Base-by-base conservation (phyloP, 805 yeast genomes). In the Ogataea trehaloabstinens region DNA sequence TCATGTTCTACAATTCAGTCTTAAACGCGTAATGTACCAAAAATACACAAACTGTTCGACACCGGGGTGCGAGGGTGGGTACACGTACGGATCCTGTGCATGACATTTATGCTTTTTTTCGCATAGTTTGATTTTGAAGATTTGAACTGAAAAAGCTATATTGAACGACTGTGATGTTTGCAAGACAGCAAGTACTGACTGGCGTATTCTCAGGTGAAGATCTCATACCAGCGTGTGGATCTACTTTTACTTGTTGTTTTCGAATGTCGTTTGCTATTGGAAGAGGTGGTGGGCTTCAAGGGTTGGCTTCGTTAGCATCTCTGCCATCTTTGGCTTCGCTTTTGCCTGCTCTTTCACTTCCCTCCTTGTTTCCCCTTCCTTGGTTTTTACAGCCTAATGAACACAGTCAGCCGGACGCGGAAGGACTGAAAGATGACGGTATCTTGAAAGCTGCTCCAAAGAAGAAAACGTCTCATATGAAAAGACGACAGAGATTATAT, bases 381-480 rank as follows among this genome's bases (percentile, higher is more conserved):
- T 38, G 48, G 10, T 36, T 49, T 6, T 44, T 46, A 10, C 44
- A 37, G 37, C 43, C 28, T 19, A 40, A 27, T 19, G 34, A 34
- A 28, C 28, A 19, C 12, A n/a, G 15, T 19, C 44, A 34, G 12
- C 62, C 58, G 8, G 56, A 55, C 21, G 71, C 67, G 4, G 68
- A 71, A 41, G 61, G 67, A 41, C 71, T 73, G 61, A 62, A 71
- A 21, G 85, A 79, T 49, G 74, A 80, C 48, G 95, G 95, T n/a
- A 75, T 85, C 21, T 67, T 87, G 38, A 70, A 71, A 49, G 99
- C 99, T 5, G 97, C 81, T 5, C 98, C 99, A 39, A 93, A 93
- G 71, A 89, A 90, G 77, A 90, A 89, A 63, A 80, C 80, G 2
- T 88, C 98, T 6, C 87, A 88, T 60, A 78, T 78, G 67, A 85